Evolutionary conservation across 2,329 filamentous ascomycete species (phyloP).

Genomic region (Rutstroemia sp.): DNA sequence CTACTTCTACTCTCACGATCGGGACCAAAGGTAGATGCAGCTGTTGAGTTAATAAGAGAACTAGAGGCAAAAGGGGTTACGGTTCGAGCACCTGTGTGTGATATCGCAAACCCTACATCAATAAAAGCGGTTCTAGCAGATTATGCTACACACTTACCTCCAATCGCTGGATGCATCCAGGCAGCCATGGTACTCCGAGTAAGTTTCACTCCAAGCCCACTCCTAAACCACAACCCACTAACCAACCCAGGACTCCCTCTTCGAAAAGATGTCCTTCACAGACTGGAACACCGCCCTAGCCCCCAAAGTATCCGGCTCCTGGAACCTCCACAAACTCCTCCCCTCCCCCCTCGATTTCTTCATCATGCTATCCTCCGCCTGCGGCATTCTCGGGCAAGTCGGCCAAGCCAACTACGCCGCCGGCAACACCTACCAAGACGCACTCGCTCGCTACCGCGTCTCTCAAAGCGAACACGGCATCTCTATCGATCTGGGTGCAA

Average conservation of each 20-base stretch:
- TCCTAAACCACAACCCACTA: background rate
- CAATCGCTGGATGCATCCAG: conserved; percentile 38
- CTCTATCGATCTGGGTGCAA: background rate
- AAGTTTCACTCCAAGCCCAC: background rate
- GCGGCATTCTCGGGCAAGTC: conserved; percentile 15
- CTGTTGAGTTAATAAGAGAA: conserved; percentile 8
- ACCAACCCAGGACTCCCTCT: background rate
- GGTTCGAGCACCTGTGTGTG: background rate
- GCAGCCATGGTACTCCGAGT: conserved; percentile 35
- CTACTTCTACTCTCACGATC: conserved; percentile 23
- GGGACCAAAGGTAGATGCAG: background rate
- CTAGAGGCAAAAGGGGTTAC: background rate
- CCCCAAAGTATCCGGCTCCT: background rate
- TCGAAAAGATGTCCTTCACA: background rate
- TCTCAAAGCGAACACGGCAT: background rate
- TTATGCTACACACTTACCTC: conserved; percentile 17
- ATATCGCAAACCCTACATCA: conserved; percentile 25
- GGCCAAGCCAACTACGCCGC: conserved; percentile 16
- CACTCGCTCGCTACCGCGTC: conserved; percentile 9
- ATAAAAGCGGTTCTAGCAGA: background rate
- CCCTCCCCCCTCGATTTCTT: conserved; percentile 24
- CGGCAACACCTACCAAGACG: conserved; percentile 26
- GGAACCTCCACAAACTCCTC: background rate
- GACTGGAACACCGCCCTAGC: background rate
- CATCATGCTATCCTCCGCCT: conserved; percentile 31